Evolutionary conservation across 306 rosid species (phyloP).

Genomic region (Morella rubra): DNA sequence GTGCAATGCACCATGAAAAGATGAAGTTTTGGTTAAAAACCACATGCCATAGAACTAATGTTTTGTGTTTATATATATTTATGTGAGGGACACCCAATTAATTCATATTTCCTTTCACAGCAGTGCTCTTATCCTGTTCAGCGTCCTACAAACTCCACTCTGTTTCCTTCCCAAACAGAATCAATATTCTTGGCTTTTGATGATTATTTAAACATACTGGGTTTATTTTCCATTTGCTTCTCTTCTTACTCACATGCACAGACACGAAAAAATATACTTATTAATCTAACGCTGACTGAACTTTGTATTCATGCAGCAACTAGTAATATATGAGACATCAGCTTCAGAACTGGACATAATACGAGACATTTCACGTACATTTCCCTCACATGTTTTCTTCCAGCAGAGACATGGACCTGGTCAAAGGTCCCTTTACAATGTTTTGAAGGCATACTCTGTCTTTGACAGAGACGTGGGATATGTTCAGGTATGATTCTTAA

Average conservation of each 20-base stretch:
- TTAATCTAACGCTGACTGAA: conserved; percentile 27
- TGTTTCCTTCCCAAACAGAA: not conserved
- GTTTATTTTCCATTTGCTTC: not conserved
- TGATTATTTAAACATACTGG: not conserved
- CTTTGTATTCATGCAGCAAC: conserved; percentile 65
- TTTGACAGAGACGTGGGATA: conserved; percentile 97
- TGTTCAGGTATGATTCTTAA: conserved; percentile 73
- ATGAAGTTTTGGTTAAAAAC: not conserved
- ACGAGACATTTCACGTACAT: conserved; percentile 95
- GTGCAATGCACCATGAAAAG: not conserved
- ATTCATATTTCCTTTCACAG: not conserved
- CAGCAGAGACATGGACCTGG: conserved; percentile 99
- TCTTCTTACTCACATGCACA: not conserved
- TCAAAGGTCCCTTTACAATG: conserved; percentile 96
- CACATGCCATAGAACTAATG: not conserved
- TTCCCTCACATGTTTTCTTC: conserved; percentile 97
- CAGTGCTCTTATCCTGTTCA: conserved; percentile 1
- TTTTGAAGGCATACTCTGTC: conserved; percentile 92
- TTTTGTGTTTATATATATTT: not conserved
- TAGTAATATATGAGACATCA: conserved; percentile 94
- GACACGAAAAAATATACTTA: not conserved
- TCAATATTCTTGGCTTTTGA: conserved; percentile 8
- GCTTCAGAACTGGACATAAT: conserved; percentile 94
- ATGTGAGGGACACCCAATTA: not conserved
- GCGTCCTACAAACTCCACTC: not conserved